Evolutionary conservation across 1,284 basidiomycete genomes (phyloP), one percentile per base, ranked within the genome.

Genomic region (Papiliotrema fonsecae): DNA sequence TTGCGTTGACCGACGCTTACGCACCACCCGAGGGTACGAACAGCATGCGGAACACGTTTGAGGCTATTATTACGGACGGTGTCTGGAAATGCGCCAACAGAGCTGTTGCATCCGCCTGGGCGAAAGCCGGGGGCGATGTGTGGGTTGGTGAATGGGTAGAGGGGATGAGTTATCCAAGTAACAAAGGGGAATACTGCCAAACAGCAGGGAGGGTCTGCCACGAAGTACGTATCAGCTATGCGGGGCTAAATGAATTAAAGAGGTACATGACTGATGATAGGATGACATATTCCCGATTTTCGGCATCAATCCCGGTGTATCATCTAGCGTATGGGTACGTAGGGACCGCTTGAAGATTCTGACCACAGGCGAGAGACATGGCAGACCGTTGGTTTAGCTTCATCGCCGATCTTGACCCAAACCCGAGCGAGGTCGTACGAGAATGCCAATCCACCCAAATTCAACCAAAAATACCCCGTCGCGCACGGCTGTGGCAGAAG

Each of bases 111-210:
- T 74, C 80, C 25, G 77, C 75, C 51, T 88, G 84, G 83, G 80
- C 80, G 1, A 60, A 69, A 22, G 65, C 77, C 40, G 86, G 86
- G 13, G 86, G 83, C 6, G 77, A 67, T 18, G 84, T 81, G 10
- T 88, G 78, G 64, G 82, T 87, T 11, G 86, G 83, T 18, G 69
- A 84, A 59, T 88, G 81, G 72, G 74, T 74, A 35, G 67, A 83
- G 41, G 87, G 87, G 11, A 79, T 82, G 25, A 80, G 81, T 10
- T 88, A 88, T 67, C 81, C 82, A 2, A 77, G 76, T 42, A 88
- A 88, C 52, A 36, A 27, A 7, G 57, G 56, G 1, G 54, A 52
- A n/a, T 59, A 57, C 34, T 57, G 59, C 38, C 43, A 16, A 19
- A 39, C 43, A 22, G 21, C 36, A 3, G 61, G 64, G 5, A 51